Base-by-base conservation (phyloP, 2,329 filamentous ascomycete genomes). In the Ascosphaera apis region DNA sequence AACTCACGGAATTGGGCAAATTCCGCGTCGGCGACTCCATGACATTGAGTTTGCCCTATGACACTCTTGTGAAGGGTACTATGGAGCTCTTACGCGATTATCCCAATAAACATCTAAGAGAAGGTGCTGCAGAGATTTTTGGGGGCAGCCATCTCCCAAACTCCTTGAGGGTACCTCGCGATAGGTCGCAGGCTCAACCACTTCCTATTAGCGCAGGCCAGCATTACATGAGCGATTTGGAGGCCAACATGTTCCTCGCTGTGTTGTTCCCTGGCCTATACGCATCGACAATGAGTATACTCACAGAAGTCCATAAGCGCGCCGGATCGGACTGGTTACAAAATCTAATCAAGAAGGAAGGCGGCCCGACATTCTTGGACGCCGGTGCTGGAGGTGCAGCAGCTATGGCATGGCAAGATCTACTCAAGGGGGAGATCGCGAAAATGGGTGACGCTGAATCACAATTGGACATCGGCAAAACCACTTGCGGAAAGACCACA, bases 121-220 rank as follows among this genome's bases (percentile, higher is more conserved):
- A 76, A 38, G 66, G 76, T 1, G 79, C 84, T 0, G 70, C 80
- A 44, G 67, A 63, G 31, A 64, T 70, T 1, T 86, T 92, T 50
- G 86, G 84, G 31, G 86, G 86, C 0, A 56, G 56, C 3, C 70
- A 73, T 0, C 60, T 95, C 12, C 84, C 84, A 2, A 65, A 76
- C 48, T 91, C 82, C 1, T 72, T 78, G 1, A 84, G 78, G 2
- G 75, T 78, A 0, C 56, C 58, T 21, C 59, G 63, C 2, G 52
- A 45, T n/a, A 49, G 52, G 41, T 56, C 53, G 15, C 56, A 64
- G 43, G 58, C 63, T 23, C 68, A 72, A 48, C 61, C 70, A 0
- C 69, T 75, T 34, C 58, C 66, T 0, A 50, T 75, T 2, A 58
- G 66, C 39, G 65, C 69, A 4, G 58, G 60, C 3, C 66, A 72